Evolutionary conservation across 2,329 filamentous ascomycete species (phyloP).

Genomic region (Aspergillus aculeatinus): DNA sequence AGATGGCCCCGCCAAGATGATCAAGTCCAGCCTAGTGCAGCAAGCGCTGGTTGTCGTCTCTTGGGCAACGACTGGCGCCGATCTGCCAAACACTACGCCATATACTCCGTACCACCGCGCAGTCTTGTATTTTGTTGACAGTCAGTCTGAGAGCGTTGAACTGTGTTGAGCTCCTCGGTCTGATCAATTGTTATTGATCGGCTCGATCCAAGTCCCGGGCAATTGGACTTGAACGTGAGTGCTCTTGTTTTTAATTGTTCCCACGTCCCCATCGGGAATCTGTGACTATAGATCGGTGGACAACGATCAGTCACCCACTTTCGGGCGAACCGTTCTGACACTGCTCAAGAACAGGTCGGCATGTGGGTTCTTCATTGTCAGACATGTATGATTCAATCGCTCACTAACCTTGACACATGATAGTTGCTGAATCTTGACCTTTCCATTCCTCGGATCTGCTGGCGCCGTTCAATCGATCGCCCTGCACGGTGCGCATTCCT

Average conservation of each 20-base stretch:
- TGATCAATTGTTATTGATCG: not conserved
- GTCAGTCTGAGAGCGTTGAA: not conserved
- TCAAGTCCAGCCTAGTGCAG: constrained; percentile 11
- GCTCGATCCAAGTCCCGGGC: not conserved
- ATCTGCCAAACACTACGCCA: constrained; percentile 11
- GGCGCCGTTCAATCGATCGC: constrained; percentile 12
- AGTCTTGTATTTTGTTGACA: constrained; percentile 12
- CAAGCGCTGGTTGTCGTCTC: constrained; percentile 17
- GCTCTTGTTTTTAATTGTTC: not conserved
- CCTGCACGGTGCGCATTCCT: constrained; percentile 3
- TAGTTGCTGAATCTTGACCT: not conserved
- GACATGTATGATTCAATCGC: not conserved
- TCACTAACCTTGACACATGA: not conserved
- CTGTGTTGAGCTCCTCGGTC: not conserved
- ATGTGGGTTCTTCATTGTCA: not conserved
- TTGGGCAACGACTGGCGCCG: constrained; percentile 20
- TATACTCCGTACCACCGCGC: not conserved
- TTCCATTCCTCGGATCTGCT: constrained; percentile 6
- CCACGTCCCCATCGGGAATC: not conserved
- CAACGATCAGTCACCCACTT: not conserved
- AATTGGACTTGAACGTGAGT: not conserved
- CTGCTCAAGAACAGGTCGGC: not conserved
- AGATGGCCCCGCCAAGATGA: constrained; percentile 11
- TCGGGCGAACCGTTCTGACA: not conserved
- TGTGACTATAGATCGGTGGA: not conserved